Conservation (phyloP, 202 grass and related monocot genomes). For the Eragrostis tef region DNA sequence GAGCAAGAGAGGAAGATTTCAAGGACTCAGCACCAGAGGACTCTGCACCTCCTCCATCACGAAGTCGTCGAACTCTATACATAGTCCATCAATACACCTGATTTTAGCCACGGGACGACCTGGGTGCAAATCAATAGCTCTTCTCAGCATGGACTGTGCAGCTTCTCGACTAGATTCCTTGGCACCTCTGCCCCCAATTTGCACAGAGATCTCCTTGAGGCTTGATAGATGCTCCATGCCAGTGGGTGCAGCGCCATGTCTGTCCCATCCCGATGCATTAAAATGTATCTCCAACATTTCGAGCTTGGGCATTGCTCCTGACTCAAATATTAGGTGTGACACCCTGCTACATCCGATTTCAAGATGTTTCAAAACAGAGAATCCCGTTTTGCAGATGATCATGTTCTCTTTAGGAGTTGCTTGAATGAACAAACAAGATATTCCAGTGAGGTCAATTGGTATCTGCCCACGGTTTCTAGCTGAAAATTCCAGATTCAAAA, state of each 20-base stretch:
- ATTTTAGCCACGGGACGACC: neutral
- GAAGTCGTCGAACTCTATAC: neutral
- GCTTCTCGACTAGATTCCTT: neutral
- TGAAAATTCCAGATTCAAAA: neutral
- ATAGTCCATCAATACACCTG: neutral
- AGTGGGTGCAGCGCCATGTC: neutral
- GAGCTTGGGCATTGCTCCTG: slow-evolving; percentile 17
- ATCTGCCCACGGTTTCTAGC: neutral
- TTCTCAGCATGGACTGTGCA: neutral
- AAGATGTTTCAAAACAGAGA: neutral
- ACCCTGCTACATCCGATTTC: rapidly evolving
- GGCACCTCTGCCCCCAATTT: neutral
- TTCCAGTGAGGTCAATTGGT: neutral
- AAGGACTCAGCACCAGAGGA: neutral
- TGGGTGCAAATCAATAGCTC: neutral
- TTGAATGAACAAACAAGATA: slow-evolving; percentile 2
- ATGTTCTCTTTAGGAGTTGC: neutral
- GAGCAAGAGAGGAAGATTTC: neutral
- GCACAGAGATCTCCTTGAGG: neutral
- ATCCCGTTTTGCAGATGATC: neutral
- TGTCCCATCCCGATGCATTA: neutral
- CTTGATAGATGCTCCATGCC: slow-evolving; percentile 2
- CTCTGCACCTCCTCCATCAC: neutral
- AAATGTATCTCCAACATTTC: neutral
- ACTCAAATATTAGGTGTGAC: neutral